Percentiles rank a stretch among this genome's conserved stretches.
phyloP scores from a whole-genome alignment of 352 stramenopile species.

The Ophiocytium majus region DNA sequence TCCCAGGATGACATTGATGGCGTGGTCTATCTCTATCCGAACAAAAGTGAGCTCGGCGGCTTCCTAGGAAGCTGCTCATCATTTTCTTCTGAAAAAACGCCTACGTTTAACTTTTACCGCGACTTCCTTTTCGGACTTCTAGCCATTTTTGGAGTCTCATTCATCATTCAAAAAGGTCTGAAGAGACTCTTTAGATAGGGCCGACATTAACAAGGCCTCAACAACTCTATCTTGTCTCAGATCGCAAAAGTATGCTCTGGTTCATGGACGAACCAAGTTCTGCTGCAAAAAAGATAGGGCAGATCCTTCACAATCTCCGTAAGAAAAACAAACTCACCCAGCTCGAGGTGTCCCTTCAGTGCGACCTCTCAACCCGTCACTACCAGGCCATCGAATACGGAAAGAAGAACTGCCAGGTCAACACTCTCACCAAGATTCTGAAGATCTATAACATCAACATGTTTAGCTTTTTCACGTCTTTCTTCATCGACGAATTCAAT shows the following conservation, averaged over 20 bases:
- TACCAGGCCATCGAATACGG: conserved; percentile 7
- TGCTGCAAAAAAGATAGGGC: conserved; percentile 5
- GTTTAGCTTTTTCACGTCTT: neutral
- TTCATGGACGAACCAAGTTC: too few species aligned
- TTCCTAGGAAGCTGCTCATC: conserved; percentile 6
- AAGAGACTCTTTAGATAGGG: too few species aligned
- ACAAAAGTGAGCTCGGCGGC: neutral
- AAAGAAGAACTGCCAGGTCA: conserved; percentile 3
- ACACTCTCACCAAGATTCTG: neutral
- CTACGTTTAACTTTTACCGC: neutral
- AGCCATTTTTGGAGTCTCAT: neutral
- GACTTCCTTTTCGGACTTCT: neutral
- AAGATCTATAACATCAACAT: neutral
- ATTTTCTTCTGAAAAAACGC: neutral
- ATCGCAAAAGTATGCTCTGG: too few species aligned
- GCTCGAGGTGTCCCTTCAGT: neutral
- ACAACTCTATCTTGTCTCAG: too few species aligned
- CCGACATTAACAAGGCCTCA: too few species aligned
- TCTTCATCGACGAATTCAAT: neutral
- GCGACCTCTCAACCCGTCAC: neutral
- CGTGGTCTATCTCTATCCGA: neutral
- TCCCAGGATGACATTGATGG: neutral
- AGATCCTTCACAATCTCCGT: neutral
- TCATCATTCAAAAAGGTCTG: too few species aligned
- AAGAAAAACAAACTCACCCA: neutral